phyloP scores from a whole-genome alignment of 306 rosid species.

The Fagus sylvatica region DNA sequence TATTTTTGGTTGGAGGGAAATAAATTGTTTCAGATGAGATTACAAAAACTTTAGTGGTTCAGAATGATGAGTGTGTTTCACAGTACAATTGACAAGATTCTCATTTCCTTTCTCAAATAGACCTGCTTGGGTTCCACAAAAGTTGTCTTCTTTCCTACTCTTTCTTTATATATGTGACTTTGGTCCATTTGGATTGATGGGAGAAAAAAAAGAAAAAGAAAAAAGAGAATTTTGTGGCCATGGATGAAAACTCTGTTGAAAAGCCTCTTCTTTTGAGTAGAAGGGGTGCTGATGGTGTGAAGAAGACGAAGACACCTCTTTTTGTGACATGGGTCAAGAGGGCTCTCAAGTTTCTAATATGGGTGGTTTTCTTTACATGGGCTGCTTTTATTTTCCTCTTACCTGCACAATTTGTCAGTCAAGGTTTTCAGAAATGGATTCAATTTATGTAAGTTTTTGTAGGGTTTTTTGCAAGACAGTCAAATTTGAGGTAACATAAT shows the following conservation, averaged over 20 bases:
- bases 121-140: conserved; percentile 38
- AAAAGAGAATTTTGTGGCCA: conserved; percentile 16
- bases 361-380: conserved; percentile 56
- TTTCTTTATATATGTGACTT: conserved; percentile 4
- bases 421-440: conserved; percentile 26
- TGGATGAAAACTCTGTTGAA: conserved; percentile 45
- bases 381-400: conserved; percentile 45
- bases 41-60: conserved; percentile 13
- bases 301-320: conserved; percentile 14
- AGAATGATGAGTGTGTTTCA: neutral
- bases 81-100: neutral
- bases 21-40: conserved; percentile 12
- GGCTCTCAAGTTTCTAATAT: conserved; percentile 53
- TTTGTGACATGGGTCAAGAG: conserved; percentile 40
- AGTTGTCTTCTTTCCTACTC: conserved; percentile 12
- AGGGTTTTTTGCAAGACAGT: no score
- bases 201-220: neutral
- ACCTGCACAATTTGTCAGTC: conserved; percentile 40
- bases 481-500: no score
- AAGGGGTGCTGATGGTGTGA: conserved; percentile 25
- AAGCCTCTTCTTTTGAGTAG: conserved; percentile 47
- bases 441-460: neutral
- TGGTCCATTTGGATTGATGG: neutral
- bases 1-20: neutral
- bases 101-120: neutral